Conservation (phyloP, 345 rosid genomes). For the Rhodamnia rubescens region DNA sequence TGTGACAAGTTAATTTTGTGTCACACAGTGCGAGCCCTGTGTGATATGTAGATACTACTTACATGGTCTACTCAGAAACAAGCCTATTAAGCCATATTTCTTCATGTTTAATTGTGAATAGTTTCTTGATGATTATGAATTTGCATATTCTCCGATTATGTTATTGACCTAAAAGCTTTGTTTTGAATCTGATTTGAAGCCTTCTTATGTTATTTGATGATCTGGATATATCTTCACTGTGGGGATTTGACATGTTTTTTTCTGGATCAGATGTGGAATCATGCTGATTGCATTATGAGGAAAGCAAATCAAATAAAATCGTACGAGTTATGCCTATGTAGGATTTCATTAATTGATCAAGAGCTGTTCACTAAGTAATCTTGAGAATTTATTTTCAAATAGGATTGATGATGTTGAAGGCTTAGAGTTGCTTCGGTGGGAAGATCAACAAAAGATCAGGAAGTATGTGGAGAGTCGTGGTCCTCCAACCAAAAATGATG, state of each 20-base stretch:
- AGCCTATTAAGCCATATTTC: background rate
- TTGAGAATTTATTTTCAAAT: conserved; percentile 1
- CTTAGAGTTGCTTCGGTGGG: conserved; percentile 85
- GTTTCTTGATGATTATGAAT: background rate
- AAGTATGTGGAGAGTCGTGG: conserved; percentile 37
- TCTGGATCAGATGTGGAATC: conserved; percentile 77
- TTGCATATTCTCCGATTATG: background rate
- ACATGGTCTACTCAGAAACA: background rate
- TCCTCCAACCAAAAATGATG: conserved; percentile 14
- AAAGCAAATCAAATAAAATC: conserved; percentile 70
- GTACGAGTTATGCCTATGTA: conserved; percentile 23
- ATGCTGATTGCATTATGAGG: conserved; percentile 59
- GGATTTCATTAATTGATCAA: background rate
- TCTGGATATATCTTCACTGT: background rate
- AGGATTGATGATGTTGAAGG: conserved; percentile 94
- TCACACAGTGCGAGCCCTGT: background rate
- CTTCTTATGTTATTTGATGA: background rate
- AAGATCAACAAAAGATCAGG: conserved; percentile 82
- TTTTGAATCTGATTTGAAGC: background rate
- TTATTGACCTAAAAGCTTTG: background rate
- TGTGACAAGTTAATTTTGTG: background rate
- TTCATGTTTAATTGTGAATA: background rate
- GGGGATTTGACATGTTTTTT: background rate
- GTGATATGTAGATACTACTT: background rate
- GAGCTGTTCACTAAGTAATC: background rate